Evolutionary conservation across 1,284 basidiomycete species (phyloP).

Genomic region (Volvariella surrecta): DNA sequence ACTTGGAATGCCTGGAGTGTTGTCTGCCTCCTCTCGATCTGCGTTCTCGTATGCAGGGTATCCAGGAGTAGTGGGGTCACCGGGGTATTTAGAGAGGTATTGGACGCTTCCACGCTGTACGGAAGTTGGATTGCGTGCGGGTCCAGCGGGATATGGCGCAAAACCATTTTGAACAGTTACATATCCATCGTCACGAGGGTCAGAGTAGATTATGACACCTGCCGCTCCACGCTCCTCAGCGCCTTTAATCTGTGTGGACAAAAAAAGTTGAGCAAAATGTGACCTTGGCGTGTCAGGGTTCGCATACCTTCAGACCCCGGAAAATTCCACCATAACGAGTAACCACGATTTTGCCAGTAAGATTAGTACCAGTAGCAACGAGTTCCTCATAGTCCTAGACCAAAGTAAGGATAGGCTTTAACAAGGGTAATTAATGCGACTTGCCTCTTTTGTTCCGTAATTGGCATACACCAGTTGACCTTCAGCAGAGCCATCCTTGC

Average conservation of each 20-base stretch:
- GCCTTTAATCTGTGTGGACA: constrained; percentile 56
- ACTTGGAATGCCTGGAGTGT: constrained; percentile 80
- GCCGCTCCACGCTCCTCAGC: constrained; percentile 80
- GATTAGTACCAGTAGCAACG: constrained; percentile 51
- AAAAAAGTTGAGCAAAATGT: not conserved
- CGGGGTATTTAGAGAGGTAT: constrained; percentile 75
- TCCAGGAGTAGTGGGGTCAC: constrained; percentile 84
- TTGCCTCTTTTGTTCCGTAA: constrained; percentile 64
- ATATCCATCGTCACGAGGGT: constrained; percentile 83
- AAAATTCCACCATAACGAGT: constrained; percentile 76
- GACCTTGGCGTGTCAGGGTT: not conserved
- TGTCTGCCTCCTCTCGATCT: constrained; percentile 57
- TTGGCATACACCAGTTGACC: constrained; percentile 78
- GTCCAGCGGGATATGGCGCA: constrained; percentile 74
- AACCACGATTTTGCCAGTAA: constrained; percentile 80
- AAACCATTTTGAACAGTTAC: constrained; percentile 78
- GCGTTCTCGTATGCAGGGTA: constrained; percentile 82
- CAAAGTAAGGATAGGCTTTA: not conserved
- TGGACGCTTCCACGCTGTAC: constrained; percentile 88
- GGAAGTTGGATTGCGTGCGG: constrained; percentile 78
- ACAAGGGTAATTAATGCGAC: constrained; percentile 2
- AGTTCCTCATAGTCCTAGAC: constrained; percentile 60
- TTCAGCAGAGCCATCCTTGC: constrained; percentile 51
- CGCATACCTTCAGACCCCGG: constrained; percentile 72
- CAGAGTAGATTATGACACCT: constrained; percentile 77